Percentiles rank a stretch among this genome's conserved stretches.
Conservation (phyloP, 2,329 filamentous ascomycete species). For the Penicillium brasilianum region DNA sequence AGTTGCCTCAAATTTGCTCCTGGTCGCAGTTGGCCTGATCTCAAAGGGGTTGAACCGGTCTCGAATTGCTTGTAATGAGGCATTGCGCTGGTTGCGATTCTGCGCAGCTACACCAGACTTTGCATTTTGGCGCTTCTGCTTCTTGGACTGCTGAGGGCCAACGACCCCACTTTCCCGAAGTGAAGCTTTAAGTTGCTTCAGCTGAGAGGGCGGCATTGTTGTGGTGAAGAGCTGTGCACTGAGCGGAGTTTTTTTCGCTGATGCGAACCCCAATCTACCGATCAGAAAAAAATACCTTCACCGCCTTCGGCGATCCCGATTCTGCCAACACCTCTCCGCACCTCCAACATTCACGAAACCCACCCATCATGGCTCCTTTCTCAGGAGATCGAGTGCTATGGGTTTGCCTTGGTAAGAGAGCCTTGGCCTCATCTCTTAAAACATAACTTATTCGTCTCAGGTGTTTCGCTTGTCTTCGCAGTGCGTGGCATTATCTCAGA, state of each 20-base stretch:
- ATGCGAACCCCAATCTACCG: conserved; percentile 11
- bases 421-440: rapidly evolving
- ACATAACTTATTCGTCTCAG: conserved; percentile 27
- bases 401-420: conserved; percentile 43
- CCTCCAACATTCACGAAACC: conserved; percentile 18
- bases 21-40: conserved; percentile 77
- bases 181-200: conserved; percentile 93
- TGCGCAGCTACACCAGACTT: conserved; percentile 71
- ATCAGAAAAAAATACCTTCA: conserved; percentile 39
- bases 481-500: conserved; percentile 63
- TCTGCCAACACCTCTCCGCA: conserved; percentile 37
- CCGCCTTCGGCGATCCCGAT: conserved; percentile 38
- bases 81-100: conserved; percentile 76
- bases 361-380: conserved; percentile 41
- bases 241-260: conserved; percentile 36
- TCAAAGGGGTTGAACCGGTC: conserved; percentile 99
- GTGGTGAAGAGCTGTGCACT: conserved; percentile 24
- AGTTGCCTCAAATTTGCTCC: conserved; percentile 84
- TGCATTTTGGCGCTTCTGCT: conserved; percentile 78
- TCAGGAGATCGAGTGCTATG: conserved; percentile 45
- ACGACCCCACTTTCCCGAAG: conserved; percentile 87
- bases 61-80: conserved; percentile 81
- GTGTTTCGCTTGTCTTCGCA: conserved; percentile 54
- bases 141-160: conserved; percentile 92
- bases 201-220: conserved; percentile 89